phyloP scores from a whole-genome alignment of 306 rosid species.

The Cicer pinnatifidum region DNA sequence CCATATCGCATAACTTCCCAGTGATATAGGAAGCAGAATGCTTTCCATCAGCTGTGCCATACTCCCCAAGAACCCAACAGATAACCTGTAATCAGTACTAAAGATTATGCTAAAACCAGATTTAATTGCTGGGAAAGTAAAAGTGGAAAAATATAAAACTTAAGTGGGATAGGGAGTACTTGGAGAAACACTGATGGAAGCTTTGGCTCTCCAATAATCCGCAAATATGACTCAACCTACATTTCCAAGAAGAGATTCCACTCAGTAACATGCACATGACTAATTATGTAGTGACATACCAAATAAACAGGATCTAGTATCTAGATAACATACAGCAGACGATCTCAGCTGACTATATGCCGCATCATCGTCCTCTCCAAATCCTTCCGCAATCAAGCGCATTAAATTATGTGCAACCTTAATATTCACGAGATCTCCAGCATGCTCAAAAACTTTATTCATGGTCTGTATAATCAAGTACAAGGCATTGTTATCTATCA shows the following conservation, averaged over 20 bases:
- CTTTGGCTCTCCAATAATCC: constrained; percentile 85
- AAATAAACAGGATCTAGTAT: constrained; percentile 41
- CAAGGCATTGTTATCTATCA: constrained; percentile 27
- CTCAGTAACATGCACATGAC: constrained; percentile 20
- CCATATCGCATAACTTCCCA: constrained; percentile 92
- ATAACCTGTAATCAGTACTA: constrained; percentile 76
- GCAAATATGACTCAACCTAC: constrained; percentile 91
- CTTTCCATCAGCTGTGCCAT: constrained; percentile 91
- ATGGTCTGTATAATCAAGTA: constrained; percentile 69
- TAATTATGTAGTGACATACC: constrained; percentile 10
- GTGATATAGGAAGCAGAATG: constrained; percentile 74
- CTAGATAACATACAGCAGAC: constrained; percentile 78
- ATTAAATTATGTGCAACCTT: constrained; percentile 98
- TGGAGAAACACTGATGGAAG: constrained; percentile 93
- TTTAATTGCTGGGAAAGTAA: constrained; percentile 29
- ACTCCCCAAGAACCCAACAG: constrained; percentile 98
- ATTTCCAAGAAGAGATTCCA: constrained; percentile 38
- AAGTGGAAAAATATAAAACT: constrained; percentile 32
- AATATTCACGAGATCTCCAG: constrained; percentile 94
- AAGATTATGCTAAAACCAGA: constrained; percentile 41
- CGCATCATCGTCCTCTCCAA: constrained; percentile 88
- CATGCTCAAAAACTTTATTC: constrained; percentile 99
- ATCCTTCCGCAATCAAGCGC: constrained; percentile 98
- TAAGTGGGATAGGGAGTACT: constrained; percentile 51
- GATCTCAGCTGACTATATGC: constrained; percentile 90